Conservation (phyloP, 441 rosid genomes). For the Pelargonium australe region DNA sequence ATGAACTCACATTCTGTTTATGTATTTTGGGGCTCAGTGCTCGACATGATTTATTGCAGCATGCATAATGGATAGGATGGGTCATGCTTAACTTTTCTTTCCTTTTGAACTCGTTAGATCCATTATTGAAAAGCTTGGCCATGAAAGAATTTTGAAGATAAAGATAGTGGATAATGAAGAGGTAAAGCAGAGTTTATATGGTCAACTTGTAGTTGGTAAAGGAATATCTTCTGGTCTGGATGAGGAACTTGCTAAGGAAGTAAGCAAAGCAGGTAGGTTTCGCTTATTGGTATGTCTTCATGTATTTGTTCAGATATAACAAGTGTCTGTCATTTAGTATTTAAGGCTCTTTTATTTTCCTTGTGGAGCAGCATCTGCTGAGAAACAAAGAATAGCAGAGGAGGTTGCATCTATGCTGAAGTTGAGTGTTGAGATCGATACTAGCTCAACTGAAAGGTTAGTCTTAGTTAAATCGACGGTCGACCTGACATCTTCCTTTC, state of each 20-base stretch:
- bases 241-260: constrained; percentile 74
- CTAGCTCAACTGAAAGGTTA: constrained; percentile 72
- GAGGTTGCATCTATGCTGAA: constrained; percentile 86
- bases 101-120: constrained; percentile 39
- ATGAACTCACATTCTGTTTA: neutral
- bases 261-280: constrained; percentile 59
- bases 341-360: constrained; percentile 24
- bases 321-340: constrained; percentile 17
- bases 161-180: constrained; percentile 60
- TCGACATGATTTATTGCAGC: neutral
- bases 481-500: neutral
- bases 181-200: constrained; percentile 64
- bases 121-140: constrained; percentile 67
- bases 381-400: constrained; percentile 79
- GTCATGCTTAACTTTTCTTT: constrained; percentile 15
- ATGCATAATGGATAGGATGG: neutral
- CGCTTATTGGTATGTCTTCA: constrained; percentile 5
- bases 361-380: constrained; percentile 56
- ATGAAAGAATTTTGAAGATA: constrained; percentile 51
- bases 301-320: constrained; percentile 12
- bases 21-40: neutral
- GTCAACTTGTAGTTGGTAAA: constrained; percentile 64
- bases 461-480: constrained; percentile 7
- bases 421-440: constrained; percentile 68
- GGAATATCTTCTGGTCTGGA: constrained; percentile 53